Evolutionary conservation across 1,284 basidiomycete genomes (phyloP), one percentile per base, ranked within the genome.

Genomic region (Boletus austroedulis): DNA sequence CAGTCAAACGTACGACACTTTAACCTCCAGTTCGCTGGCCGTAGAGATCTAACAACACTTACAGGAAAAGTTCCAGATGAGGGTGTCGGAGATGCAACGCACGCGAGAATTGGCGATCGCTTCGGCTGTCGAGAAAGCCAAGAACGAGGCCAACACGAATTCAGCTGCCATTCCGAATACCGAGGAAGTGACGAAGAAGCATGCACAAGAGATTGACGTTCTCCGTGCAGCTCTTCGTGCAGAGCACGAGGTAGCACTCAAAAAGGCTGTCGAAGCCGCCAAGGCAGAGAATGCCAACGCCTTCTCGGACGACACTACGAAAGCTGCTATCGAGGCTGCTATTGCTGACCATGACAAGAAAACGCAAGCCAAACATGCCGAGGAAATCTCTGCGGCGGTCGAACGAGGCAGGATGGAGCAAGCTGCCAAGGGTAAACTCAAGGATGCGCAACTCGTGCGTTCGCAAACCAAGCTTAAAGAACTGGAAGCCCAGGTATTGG

Each of bases 401-500:
- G 89, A 90, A 48, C 75, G 81, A 5, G 89, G 88, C 4, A 76
- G 89, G 51, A 77, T 80, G 73, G 88, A 90, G 62, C 77, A 79
- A 50, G 74, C 66, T 2, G 76, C 82, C 23, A 89, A 87, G 73
- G 68, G 76, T 41, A 88, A 85, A 68, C 63, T 91, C 50, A 90
- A 90, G 73, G 89, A 91, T 62, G 73, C 76, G 4, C 85, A 87
- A 64, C 75, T 90, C 19, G 76, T 84, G 32, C 80, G 77, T 48
- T 75, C 81, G 15, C 83, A 87, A 66, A 74, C 73, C 56, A 81
- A 77, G 59, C 73, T 89, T 49, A 89, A 89, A 72, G 83, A 86
- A 10, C 73, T 89, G 34, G 89, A 90, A 66, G 78, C 78, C 3
- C 80, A 84, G 59, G 78, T 89, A 19, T 70, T 81, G 44, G 79